Evolutionary conservation across 2,329 filamentous ascomycete genomes (phyloP).

Genomic region (Exophiala alcalophila): DNA sequence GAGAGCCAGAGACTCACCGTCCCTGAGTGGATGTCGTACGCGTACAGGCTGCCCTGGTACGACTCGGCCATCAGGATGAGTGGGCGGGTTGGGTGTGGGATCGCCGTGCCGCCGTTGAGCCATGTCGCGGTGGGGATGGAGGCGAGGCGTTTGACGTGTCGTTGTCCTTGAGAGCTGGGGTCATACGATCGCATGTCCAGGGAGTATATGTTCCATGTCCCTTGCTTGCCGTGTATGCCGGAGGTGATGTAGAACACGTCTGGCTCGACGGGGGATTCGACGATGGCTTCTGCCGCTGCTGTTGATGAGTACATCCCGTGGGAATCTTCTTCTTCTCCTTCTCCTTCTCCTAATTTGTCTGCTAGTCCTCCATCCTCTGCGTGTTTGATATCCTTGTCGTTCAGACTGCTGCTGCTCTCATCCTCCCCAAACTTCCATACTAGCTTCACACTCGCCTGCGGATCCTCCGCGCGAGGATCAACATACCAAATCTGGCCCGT

Average conservation of each 20-base stretch:
- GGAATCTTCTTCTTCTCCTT: background rate
- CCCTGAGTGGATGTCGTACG: slow-evolving; percentile 1
- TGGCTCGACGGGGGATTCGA: background rate
- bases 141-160: background rate
- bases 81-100: background rate
- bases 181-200: slow-evolving; percentile 7
- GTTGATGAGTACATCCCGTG: slow-evolving; percentile 2
- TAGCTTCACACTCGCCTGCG: slow-evolving; percentile 1
- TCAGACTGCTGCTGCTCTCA: no score
- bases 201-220: slow-evolving; percentile 6
- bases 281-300: slow-evolving; percentile 4
- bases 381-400: background rate
- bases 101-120: slow-evolving; percentile 9
- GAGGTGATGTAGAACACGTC: slow-evolving; percentile 11
- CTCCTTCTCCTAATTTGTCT: no score
- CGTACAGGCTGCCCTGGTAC: slow-evolving; percentile 4
- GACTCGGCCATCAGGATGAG: slow-evolving; percentile 14
- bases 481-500: slow-evolving; percentile 4
- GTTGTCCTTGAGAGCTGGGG: background rate
- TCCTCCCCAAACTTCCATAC: slow-evolving; percentile 6
- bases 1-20: slow-evolving; percentile 8
- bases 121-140: slow-evolving; percentile 4
- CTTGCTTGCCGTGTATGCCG: slow-evolving; percentile 7
- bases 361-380: background rate
- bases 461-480: background rate